Percentiles rank a stretch among this genome's conserved stretches.
These are phyloP conservation scores for Thymus quinquecostatus DNA, from an alignment of 257 asterid genomes.

Conservation along the genomic window DNA sequence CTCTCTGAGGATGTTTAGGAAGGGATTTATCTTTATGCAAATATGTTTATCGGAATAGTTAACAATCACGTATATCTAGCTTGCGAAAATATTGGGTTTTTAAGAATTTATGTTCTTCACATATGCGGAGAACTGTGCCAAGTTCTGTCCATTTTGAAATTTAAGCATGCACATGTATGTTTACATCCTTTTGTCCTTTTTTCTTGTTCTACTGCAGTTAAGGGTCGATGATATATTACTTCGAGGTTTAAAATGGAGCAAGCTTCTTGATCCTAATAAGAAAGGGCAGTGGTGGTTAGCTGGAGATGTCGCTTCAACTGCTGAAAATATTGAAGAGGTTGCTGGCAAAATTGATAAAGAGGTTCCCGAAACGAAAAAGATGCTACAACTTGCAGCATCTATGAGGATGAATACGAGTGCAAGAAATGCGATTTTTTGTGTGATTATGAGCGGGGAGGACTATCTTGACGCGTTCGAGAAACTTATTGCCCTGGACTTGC, in stretches of 20 bases:
- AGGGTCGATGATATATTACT: conserved; percentile 70
- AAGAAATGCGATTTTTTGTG: conserved; percentile 87
- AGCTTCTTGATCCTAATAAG: conserved; percentile 85
- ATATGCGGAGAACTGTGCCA: neutral
- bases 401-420: conserved; percentile 96
- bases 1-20: neutral
- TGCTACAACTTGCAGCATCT: conserved; percentile 86
- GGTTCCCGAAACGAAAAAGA: conserved; percentile 72
- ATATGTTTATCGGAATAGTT: neutral
- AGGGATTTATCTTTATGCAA: neutral
- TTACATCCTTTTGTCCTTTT: neutral
- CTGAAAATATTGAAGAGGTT: conserved; percentile 65
- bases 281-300: conserved; percentile 98
- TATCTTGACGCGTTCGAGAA: conserved; percentile 91
- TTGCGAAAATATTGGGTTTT: neutral
- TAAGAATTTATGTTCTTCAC: conserved; percentile 1
- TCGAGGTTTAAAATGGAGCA: conserved; percentile 82
- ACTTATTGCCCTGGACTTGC: conserved; percentile 80
- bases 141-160: neutral
- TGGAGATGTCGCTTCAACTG: conserved; percentile 56
- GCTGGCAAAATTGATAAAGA: conserved; percentile 76
- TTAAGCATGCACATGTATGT: neutral
- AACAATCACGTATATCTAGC: conserved; percentile 2
- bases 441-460: conserved; percentile 92
- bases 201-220: conserved; percentile 53